Conservation (phyloP, 2,329 filamentous ascomycete species). For the Colletotrichum sp. region DNA sequence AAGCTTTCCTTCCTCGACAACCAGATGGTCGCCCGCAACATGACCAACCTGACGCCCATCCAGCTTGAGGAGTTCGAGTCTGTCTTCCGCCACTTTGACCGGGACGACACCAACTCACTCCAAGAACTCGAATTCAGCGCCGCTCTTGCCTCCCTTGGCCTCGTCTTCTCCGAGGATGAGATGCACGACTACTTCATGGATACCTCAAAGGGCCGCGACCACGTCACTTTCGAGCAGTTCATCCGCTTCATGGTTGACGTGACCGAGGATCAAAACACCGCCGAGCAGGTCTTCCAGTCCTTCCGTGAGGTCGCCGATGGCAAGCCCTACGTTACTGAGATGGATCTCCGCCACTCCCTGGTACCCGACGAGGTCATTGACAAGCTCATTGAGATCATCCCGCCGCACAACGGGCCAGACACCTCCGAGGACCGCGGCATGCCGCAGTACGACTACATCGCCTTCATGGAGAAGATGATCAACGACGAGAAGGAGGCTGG, state of each 20-base stretch:
- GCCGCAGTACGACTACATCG: constrained; percentile 94
- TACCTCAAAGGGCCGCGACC: constrained; percentile 78
- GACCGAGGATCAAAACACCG: constrained; percentile 98
- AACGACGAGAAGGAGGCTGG: constrained; percentile 37
- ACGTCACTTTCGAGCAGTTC: constrained; percentile 97
- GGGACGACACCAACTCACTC: constrained; percentile 87
- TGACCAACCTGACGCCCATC: constrained; percentile 98
- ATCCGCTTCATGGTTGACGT: constrained; percentile 99
- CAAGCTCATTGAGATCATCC: constrained; percentile 87
- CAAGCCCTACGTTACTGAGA: constrained; percentile 98
- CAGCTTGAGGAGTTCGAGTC: constrained; percentile 98
- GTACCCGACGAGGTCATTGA: constrained; percentile 98
- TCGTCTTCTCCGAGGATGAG: constrained; percentile 96
- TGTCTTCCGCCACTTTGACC: constrained; percentile 97
- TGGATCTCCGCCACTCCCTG: constrained; percentile 92
- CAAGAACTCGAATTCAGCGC: constrained; percentile 96
- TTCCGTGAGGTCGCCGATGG: constrained; percentile 98
- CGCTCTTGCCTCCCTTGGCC: constrained; percentile 88
- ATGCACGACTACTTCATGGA: constrained; percentile 96
- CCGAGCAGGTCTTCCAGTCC: constrained; percentile 97
- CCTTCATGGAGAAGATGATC: constrained; percentile 92
- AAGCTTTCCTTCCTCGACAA: constrained; percentile 97
- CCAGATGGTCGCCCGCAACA: constrained; percentile 96
- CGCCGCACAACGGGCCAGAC: constrained; percentile 82
- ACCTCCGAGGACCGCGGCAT: constrained; percentile 82